phyloP scores from a whole-genome alignment of 805 yeast genomes.

The Wickerhamomyces hampshirensis region DNA sequence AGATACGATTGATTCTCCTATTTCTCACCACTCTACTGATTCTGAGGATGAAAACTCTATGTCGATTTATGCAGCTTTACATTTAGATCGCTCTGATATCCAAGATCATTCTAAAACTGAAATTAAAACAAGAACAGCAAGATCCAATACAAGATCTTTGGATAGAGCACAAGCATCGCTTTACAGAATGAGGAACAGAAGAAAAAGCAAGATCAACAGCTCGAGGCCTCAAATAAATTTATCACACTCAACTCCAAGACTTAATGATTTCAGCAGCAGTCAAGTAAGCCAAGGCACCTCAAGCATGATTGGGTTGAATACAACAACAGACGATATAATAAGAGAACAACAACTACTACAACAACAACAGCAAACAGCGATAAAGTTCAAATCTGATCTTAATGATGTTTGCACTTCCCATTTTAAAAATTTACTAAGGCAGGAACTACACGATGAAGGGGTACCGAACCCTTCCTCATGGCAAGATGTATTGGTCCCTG shows the following conservation, averaged over 20 bases:
- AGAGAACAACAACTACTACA: neutral
- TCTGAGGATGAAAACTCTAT: conserved; percentile 63
- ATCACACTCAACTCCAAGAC: conserved; percentile 15
- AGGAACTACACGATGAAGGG: conserved; percentile 58
- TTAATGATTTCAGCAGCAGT: conserved; percentile 7
- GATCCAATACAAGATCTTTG: conserved; percentile 41
- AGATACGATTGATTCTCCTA: conserved; percentile 4
- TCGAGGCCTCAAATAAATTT: conserved; percentile 27
- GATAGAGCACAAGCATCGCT: conserved; percentile 66
- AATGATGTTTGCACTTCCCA: conserved; percentile 36
- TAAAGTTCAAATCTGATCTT: conserved; percentile 22
- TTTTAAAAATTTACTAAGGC: conserved; percentile 48
- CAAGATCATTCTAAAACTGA: conserved; percentile 24
- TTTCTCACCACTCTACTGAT: conserved; percentile 13
- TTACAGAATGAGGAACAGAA: conserved; percentile 52
- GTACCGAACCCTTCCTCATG: conserved; percentile 51
- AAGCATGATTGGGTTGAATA: neutral
- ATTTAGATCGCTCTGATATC: conserved; percentile 29
- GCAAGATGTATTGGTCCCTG: conserved; percentile 46
- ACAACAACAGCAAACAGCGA: conserved; percentile 1
- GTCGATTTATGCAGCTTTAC: conserved; percentile 59
- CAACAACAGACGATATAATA: too few species aligned
- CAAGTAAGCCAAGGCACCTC: neutral
- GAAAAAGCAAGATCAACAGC: conserved; percentile 43
- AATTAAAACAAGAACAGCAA: conserved; percentile 29